A percentile compares a stretch with the other conserved stretches of the same genome.
These are phyloP conservation scores for Pseudonitzschia multistriata DNA, from an alignment of 108 stramenopile species.

Conservation along the genomic window DNA sequence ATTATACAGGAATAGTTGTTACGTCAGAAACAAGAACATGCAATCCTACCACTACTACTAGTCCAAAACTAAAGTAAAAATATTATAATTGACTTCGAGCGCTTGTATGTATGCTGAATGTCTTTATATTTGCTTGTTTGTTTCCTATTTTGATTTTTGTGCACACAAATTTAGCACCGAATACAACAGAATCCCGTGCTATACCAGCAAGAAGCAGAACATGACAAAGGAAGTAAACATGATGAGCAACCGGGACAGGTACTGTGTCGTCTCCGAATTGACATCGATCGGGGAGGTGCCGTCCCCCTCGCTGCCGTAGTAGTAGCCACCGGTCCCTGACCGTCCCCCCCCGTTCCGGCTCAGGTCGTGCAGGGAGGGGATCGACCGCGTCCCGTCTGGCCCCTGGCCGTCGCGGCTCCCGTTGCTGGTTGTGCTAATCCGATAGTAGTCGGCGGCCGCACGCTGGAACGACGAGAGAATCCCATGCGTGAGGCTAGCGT, in stretches of 20 bases:
- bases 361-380: slow-evolving; percentile 18
- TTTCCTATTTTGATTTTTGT: no score
- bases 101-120: not conserved
- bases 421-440: not conserved
- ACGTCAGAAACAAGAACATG: no score
- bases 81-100: no score
- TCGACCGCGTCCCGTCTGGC: not conserved
- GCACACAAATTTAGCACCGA: no score
- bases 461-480: slow-evolving; percentile 36
- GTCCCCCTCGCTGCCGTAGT: not conserved
- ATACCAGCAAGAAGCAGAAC: slow-evolving; percentile 71
- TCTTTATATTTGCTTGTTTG: not conserved
- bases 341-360: not conserved
- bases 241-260: slow-evolving; percentile 65
- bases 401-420: not conserved
- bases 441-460: slow-evolving; percentile 14
- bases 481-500: slow-evolving; percentile 36
- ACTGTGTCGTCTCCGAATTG: slow-evolving; percentile 42
- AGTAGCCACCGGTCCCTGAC: not conserved
- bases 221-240: slow-evolving; percentile 77
- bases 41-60: no score
- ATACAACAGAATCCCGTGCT: slow-evolving; percentile 14
- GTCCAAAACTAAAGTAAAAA: no score
- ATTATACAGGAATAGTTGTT: no score
- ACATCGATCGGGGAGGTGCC: slow-evolving; percentile 15